Conservation (phyloP, 768 basidiomycete genomes). For the Mycena vulgaris region DNA sequence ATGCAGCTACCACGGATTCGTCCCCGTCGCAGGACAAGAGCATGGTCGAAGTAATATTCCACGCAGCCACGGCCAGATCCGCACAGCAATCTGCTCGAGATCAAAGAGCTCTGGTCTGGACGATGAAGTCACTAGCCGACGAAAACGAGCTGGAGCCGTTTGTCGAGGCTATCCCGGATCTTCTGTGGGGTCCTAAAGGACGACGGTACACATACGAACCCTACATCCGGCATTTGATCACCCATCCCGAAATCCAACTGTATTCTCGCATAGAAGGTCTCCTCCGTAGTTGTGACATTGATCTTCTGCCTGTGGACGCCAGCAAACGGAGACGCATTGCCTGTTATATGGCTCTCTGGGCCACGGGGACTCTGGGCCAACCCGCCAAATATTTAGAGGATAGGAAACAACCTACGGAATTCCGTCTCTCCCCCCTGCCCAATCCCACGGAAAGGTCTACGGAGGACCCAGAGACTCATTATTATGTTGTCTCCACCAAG, state of each 20-base stretch:
- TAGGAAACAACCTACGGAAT: too few relatives aligned
- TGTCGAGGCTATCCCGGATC: slow-evolving; percentile 2
- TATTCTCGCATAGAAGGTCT: too few relatives aligned
- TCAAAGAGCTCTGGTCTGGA: slow-evolving; percentile 5
- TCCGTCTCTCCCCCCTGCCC: too few relatives aligned
- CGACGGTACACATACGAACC: background rate
- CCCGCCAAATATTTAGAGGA: too few relatives aligned
- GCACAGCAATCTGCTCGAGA: background rate
- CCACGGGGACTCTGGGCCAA: too few relatives aligned
- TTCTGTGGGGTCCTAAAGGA: background rate
- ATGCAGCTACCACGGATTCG: background rate
- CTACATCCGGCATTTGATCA: background rate
- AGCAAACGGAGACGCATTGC: too few relatives aligned
- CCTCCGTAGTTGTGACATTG: too few relatives aligned
- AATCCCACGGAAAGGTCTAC: too few relatives aligned
- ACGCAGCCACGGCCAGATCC: background rate
- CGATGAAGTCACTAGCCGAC: background rate
- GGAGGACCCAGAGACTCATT: too few relatives aligned
- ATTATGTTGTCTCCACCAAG: background rate
- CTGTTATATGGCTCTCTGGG: too few relatives aligned
- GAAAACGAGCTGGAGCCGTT: slow-evolving; percentile 2
- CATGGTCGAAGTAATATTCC: slow-evolving; percentile 9
- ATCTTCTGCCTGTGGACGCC: too few relatives aligned
- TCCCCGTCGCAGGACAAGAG: background rate
- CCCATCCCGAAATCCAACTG: too few relatives aligned